Base-by-base conservation (phyloP, 2,329 filamentous ascomycete species). In the Nothophaeocryptopus gaeumannii region DNA sequence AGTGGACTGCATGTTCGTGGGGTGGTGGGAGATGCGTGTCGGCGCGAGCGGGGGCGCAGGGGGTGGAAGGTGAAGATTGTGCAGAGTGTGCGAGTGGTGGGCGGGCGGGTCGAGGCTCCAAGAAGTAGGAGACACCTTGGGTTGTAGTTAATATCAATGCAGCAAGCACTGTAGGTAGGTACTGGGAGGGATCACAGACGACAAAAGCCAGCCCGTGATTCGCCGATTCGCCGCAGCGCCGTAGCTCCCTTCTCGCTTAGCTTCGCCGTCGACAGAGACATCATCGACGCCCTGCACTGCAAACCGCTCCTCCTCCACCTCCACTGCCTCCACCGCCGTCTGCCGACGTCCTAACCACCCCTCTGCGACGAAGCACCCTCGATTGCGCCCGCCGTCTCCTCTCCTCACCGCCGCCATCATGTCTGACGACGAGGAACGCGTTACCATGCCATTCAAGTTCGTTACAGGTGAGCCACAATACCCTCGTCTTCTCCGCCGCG, bases 401-500 rank as follows among this genome's bases (percentile, higher is more conserved):
- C 56, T 56, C 53, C 42, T 44, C 29, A 56, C 37, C 26, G 47
- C 71, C 69, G 75, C 75, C 82, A 91, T 77, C 67, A 99, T 99
- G 92, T 86, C 90, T 73, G 89, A 95, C 78, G 86, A 88, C 68
- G 88, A 88, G 71, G 85, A 89, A 69, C 80, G 83, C 70, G 88
- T 95, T 74, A 96, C 91, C 78, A 99, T 96, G 85, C 95, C 95
- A 76, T 99, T 99, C 87, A 99, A 99, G 88, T 97, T 97, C 79
- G 93, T 97, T 71, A 97, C 92, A 79, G 92, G 91, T 96, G 83
- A 75, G 89, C 74, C 31, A 20, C 47, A 37, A 50, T 43, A 34
- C 35, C 36, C 12, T 10, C 7, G 36, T 26, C 20, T 26, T 26
- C 30, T 12, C 40, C 36, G 34, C 32, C 43, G 37, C 29, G 41